Evolutionary conservation across 768 basidiomycete genomes (phyloP), one percentile per base, ranked within the genome.

Genomic region (Nidularia sp.): DNA sequence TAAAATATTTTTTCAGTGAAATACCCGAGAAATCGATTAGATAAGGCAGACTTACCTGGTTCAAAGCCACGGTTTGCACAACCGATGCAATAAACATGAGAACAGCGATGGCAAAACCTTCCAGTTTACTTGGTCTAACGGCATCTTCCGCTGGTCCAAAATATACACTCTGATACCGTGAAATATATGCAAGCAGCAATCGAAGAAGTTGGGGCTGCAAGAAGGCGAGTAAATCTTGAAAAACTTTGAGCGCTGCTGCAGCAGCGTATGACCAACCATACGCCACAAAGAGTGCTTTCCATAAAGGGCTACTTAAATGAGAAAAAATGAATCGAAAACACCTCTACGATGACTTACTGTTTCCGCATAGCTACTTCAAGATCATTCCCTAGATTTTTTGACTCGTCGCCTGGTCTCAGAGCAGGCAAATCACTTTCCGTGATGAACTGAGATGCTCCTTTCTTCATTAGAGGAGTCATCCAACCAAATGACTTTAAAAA

Each of bases 371-470:
- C 79, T 0, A 58, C 62, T 49, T 85, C 73, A 15, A 97, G 76
- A 13, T 76, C 73, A 6, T 72, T 57, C 9, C 87, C 87, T 0
- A 97, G 79, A 22, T 80, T 78, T 25, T 76, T 76, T 0, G 92
- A 85, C 57, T 87, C 83, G 60, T 97, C 91, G 6, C 69, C 61
- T 0, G 84, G 71, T 25, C 82, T 70, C 25, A 97, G 73, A 0
- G 84, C 77, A 42, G 93, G 93, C 22, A 98, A 78, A 61, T 98
- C 96, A 31, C 86, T 79, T 64, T 96, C 93, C 1, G 87, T 88
- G 52, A 98, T 85, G 63, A 79, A 84, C 49, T 80, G 69, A 4
- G 69, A 64, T 0, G 78, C 76, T 32, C 89, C 89, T 60, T 85
- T 85, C 58, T 72, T 76, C 83, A 94, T 79, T 13, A 93, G 77